Conservation (phyloP, 176 grass and related monocot species). For the Zoysia pacifica region DNA sequence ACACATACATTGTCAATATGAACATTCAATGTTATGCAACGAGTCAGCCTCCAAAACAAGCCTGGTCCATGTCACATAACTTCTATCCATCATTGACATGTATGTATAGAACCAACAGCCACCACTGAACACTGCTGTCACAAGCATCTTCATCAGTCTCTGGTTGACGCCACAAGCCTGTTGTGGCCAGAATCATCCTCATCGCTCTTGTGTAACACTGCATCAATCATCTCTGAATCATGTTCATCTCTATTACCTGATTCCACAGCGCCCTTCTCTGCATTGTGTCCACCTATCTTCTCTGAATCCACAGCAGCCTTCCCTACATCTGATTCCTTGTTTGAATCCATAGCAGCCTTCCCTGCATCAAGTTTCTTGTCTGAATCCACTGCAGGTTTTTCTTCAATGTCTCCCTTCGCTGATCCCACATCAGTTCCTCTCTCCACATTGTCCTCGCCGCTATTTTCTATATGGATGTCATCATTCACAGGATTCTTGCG, state of each 20-base stretch:
- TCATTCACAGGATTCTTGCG: conserved; percentile 31
- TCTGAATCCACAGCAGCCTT: neutral
- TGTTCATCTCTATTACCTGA: neutral
- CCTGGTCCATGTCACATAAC: neutral
- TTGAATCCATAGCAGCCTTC: neutral
- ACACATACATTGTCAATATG: conserved; percentile 20
- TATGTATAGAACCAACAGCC: conserved; percentile 41
- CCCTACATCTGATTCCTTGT: neutral
- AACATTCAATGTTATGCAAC: conserved; percentile 6
- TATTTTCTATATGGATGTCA: neutral
- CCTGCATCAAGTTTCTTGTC: neutral
- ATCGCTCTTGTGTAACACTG: neutral
- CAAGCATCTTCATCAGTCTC: conserved; percentile 18
- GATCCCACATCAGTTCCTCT: neutral
- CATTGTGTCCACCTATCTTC: neutral
- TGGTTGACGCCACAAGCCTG: neutral
- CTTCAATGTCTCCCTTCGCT: neutral
- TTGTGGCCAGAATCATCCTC: neutral
- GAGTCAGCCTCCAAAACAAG: conserved; percentile 23
- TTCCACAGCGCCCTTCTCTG: neutral
- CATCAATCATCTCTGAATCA: neutral
- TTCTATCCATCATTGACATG: neutral
- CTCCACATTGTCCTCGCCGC: neutral
- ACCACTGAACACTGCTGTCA: neutral
- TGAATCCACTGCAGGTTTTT: neutral